Conservation (phyloP, 495 filamentous ascomycete species). For the Aspergillus leporis region DNA sequence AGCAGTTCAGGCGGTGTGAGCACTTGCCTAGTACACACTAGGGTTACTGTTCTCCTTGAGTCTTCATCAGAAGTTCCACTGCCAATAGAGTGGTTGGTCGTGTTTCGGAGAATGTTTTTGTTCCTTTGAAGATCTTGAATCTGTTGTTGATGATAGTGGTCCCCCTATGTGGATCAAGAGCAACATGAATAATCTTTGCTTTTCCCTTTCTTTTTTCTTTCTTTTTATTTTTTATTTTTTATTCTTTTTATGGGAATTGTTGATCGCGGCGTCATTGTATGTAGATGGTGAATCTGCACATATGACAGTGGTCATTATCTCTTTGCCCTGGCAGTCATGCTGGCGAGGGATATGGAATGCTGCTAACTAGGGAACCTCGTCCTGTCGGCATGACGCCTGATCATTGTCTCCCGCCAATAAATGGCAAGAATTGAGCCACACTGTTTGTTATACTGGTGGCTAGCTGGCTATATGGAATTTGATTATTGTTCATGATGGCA, state of each 20-base stretch:
- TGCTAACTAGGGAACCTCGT: not conserved
- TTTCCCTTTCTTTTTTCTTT: not conserved
- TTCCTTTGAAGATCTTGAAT: not conserved
- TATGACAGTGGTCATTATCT: not conserved
- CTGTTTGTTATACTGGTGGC: not conserved
- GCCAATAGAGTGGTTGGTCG: not conserved
- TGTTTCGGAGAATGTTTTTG: not conserved
- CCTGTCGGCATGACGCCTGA: not conserved
- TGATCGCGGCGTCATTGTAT: too few species aligned
- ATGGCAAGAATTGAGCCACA: not conserved
- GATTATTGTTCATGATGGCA: not conserved
- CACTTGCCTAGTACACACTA: not conserved
- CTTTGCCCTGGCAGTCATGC: constrained; percentile 14
- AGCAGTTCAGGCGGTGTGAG: not conserved
- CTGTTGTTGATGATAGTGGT: not conserved
- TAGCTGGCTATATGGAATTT: not conserved
- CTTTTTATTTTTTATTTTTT: not conserved
- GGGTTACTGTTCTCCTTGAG: not conserved
- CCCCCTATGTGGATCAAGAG: not conserved
- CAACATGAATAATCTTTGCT: too few species aligned
- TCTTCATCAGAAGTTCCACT: not conserved
- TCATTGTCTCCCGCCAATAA: not conserved
- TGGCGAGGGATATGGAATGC: constrained; percentile 26
- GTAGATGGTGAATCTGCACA: too few species aligned
- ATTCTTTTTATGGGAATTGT: not conserved